Percentiles rank a stretch among this genome's conserved stretches.
Conservation (phyloP, 768 basidiomycete species). For the Mycena rebaudengoi region DNA sequence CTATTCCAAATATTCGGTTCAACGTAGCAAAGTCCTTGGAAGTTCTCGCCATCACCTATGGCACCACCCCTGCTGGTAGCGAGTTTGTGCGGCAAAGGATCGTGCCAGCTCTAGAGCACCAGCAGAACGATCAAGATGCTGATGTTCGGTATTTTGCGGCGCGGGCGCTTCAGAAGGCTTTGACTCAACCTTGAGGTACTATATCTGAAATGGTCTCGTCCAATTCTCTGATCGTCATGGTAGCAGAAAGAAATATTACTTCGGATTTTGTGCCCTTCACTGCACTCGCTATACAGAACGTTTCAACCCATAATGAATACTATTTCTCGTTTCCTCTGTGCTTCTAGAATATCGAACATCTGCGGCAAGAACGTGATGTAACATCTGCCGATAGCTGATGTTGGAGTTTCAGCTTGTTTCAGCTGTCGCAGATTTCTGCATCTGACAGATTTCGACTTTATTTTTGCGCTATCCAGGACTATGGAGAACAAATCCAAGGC, state of each 20-base stretch:
- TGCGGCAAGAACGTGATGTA: conserved; percentile 3
- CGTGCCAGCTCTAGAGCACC: conserved; percentile 83
- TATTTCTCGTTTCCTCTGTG: conserved; percentile 17
- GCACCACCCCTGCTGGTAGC: conserved; percentile 69
- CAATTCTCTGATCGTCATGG: conserved; percentile 4
- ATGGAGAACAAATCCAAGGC: too few species aligned
- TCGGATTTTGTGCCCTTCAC: conserved; percentile 6
- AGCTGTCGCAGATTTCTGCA: neutral
- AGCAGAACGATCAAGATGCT: conserved; percentile 90
- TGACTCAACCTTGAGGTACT: conserved; percentile 25
- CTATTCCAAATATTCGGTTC: conserved; percentile 99
- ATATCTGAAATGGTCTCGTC: neutral
- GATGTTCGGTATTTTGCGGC: conserved; percentile 96
- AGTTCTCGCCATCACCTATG: conserved; percentile 80
- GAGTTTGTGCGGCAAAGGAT: conserved; percentile 79
- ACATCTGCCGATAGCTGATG: neutral
- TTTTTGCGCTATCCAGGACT: too few species aligned
- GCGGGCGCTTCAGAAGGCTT: conserved; percentile 74
- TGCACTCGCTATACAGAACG: conserved; percentile 13
- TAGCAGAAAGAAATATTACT: conserved; percentile 13
- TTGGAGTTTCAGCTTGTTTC: conserved; percentile 4
- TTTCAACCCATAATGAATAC: conserved; percentile 24
- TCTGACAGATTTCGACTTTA: conserved; percentile 5
- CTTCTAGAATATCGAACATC: neutral
- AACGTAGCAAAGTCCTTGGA: conserved; percentile 97